Percentiles rank a stretch among this genome's conserved stretches.
phyloP scores from a whole-genome alignment of 169 alveolate species.

The Plasmodium fragile region DNA sequence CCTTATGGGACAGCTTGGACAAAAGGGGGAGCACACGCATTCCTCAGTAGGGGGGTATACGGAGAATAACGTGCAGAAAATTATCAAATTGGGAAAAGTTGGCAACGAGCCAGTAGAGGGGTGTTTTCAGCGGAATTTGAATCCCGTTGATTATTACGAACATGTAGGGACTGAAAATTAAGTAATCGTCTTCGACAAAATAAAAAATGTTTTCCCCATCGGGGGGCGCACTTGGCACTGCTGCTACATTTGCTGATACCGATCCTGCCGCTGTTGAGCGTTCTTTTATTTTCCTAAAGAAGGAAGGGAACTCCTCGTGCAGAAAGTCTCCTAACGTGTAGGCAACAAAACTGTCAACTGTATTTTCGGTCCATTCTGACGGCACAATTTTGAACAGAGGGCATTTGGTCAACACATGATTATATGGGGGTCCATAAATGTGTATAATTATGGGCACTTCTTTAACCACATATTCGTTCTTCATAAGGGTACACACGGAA shows the following conservation, averaged over 20 bases:
- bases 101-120: slow-evolving; percentile 47
- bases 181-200: slow-evolving; percentile 58
- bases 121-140: slow-evolving; percentile 70
- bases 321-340: slow-evolving; percentile 65
- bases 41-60: slow-evolving; percentile 54
- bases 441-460: slow-evolving; percentile 73
- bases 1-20: not conserved
- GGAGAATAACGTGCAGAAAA: slow-evolving; percentile 60
- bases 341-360: not conserved
- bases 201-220: slow-evolving; percentile 32
- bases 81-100: slow-evolving; percentile 66
- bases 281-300: slow-evolving; percentile 37
- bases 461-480: slow-evolving; percentile 19
- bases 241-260: not conserved
- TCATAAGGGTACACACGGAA: slow-evolving; percentile 6
- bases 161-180: slow-evolving; percentile 65
- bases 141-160: slow-evolving; percentile 66
- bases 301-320: slow-evolving; percentile 36
- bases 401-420: slow-evolving; percentile 49
- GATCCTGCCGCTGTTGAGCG: not conserved
- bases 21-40: not conserved
- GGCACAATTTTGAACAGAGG: slow-evolving; percentile 19
- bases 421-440: slow-evolving; percentile 75
- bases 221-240: not conserved
- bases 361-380: not conserved